These are phyloP conservation scores for Amyloporia xantha DNA, from an alignment of 768 basidiomycete species.

Conservation along the genomic window DNA sequence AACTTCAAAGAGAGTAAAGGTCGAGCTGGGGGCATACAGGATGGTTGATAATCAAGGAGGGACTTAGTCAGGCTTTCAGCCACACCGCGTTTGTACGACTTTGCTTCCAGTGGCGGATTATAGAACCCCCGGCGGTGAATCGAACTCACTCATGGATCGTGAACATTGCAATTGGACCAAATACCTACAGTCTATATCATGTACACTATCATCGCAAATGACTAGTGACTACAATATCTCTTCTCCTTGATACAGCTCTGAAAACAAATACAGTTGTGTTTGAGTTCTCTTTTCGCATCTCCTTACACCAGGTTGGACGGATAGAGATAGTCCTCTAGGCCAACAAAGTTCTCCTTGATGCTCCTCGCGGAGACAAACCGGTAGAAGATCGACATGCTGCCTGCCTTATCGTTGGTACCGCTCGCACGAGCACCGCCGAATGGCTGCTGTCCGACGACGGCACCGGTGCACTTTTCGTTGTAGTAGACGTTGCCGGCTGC, in stretches of 20 bases:
- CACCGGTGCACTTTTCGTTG: constrained; percentile 97
- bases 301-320: constrained; percentile 74
- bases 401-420: constrained; percentile 98
- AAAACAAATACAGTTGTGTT: too few relatives aligned
- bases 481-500: constrained; percentile 96
- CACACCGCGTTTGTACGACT: too few relatives aligned
- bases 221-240: too few relatives aligned
- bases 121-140: too few relatives aligned
- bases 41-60: constrained; percentile 4
- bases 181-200: too few relatives aligned
- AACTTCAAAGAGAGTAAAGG: constrained; percentile 2
- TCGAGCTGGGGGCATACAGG: constrained; percentile 15
- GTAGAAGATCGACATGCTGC: constrained; percentile 69
- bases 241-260: too few relatives aligned
- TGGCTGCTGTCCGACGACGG: constrained; percentile 97
- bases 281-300: too few relatives aligned
- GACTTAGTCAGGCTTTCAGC: background rate
- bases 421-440: constrained; percentile 92
- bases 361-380: constrained; percentile 84
- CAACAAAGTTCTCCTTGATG: constrained; percentile 96
- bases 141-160: too few relatives aligned
- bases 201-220: too few relatives aligned
- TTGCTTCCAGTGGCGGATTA: too few relatives aligned
- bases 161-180: too few relatives aligned
- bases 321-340: constrained; percentile 73